Base-by-base conservation (phyloP, 805 yeast genomes). In the Candida montana region DNA sequence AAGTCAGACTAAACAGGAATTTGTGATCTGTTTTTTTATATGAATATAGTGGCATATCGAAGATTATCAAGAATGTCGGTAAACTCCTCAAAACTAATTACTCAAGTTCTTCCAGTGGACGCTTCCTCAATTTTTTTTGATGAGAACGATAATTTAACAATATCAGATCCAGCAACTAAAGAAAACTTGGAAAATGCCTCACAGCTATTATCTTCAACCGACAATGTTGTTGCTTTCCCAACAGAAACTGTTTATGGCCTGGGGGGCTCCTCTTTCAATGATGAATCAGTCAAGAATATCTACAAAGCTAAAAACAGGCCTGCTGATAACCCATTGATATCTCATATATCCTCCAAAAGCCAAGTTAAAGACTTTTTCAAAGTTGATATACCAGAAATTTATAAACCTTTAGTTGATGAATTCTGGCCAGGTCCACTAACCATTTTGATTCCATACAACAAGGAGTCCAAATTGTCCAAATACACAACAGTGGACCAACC, bases 401-500 rank as follows among this genome's bases (percentile, higher is more conserved):
- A 93, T 58, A 62, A 67, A 26, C 73, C 77, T 0, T 67, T 93
- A 32, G 68, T 90, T 10, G 69, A 71, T 3, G 71, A 71, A 47
- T 83, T 85, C 53, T 93, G 98, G 98, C 99, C 99, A 0, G 99
- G 99, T 0, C 98, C 99, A 0, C 65, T 93, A 42, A 89, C 96
- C 0, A 86, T 93, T 27, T 61, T 93, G 38, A 64, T 93, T 17
- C 96, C 96, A 0, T 68, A 76, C 5, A 49, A 63, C 11, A 56
- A 46, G 5, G 53, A 56, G 4, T 65, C 73, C 7, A 77, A 77
- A 1, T 66, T 91, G 2, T 88, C 96, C 2, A 67, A 69, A 27
- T 67, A 77, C 15, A 95, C 93, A 18, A 91, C 99, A 0, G 93
- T 91, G 0, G 81, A 79, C 8, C 97, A 91, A 59, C 70, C 79